A percentile compares a stretch with the other conserved stretches of the same genome.
Evolutionary conservation across 495 filamentous ascomycete species (phyloP).

Genomic region (Penicillium paxilli): DNA sequence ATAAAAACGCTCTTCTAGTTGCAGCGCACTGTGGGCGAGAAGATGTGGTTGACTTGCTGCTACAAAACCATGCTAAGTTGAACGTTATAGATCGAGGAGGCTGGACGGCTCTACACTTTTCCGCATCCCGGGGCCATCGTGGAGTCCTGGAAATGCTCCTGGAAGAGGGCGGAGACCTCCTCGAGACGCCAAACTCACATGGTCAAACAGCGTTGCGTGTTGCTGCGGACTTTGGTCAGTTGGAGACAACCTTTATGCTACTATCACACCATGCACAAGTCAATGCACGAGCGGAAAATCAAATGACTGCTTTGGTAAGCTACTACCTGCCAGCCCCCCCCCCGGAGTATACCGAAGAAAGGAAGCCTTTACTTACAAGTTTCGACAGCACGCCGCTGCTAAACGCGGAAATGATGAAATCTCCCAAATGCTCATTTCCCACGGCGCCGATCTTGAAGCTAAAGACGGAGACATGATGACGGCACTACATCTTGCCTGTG

Average conservation of each 20-base stretch:
- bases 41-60: constrained; percentile 40
- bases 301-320: constrained; percentile 33
- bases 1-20: constrained; percentile 44
- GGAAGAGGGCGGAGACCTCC: constrained; percentile 22
- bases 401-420: constrained; percentile 36
- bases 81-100: constrained; percentile 33
- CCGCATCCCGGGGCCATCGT: constrained; percentile 43
- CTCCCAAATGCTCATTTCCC: constrained; percentile 29
- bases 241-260: constrained; percentile 20
- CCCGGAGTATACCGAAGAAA: background rate
- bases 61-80: constrained; percentile 37
- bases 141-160: constrained; percentile 37
- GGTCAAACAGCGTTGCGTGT: constrained; percentile 39
- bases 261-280: constrained; percentile 30
- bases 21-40: constrained; percentile 50
- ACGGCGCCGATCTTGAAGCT: constrained; percentile 41
- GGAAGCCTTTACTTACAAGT: background rate
- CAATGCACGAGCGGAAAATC: constrained; percentile 37
- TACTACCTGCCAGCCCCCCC: no score
- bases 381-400: constrained; percentile 31
- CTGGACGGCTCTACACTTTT: constrained; percentile 44
- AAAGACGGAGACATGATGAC: constrained; percentile 43
- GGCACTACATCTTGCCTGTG: constrained; percentile 43
- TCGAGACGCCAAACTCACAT: constrained; percentile 32
- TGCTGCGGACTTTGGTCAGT: constrained; percentile 32